Conservation (phyloP, 768 basidiomycete genomes). For the Cystobasidium tubakii region DNA sequence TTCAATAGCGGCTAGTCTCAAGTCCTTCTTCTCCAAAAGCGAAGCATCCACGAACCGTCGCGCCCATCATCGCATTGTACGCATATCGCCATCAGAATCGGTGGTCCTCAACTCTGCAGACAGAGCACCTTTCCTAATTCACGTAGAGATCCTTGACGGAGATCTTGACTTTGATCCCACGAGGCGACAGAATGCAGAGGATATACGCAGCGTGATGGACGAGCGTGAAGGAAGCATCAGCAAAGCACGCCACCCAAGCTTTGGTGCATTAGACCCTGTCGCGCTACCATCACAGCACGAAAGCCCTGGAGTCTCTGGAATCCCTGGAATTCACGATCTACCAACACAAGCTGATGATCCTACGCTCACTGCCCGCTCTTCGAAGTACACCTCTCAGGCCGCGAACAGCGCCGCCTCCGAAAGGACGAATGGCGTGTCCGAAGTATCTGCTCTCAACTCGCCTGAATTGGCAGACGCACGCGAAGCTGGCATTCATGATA, state of each 20-base stretch:
- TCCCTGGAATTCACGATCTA: too few species aligned
- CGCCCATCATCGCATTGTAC: conserved; percentile 88
- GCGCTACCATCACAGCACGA: not conserved
- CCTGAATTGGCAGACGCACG: not conserved
- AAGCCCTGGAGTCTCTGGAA: too few species aligned
- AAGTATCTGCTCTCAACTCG: not conserved
- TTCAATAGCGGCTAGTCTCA: not conserved
- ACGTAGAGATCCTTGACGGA: conserved; percentile 80
- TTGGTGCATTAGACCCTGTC: not conserved
- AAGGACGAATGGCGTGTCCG: not conserved
- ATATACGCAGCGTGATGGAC: conserved; percentile 57
- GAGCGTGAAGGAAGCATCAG: conserved; percentile 48
- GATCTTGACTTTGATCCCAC: conserved; percentile 88
- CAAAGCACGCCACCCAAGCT: not conserved
- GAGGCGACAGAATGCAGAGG: conserved; percentile 75
- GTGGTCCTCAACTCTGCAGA: conserved; percentile 98
- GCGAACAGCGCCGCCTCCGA: too few species aligned
- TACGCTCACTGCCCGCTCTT: too few species aligned
- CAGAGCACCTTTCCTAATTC: conserved; percentile 82
- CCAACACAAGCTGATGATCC: too few species aligned
- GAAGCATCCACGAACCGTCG: conserved; percentile 52
- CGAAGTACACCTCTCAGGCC: too few species aligned
- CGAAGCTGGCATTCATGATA: not conserved
- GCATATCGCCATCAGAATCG: conserved; percentile 94
- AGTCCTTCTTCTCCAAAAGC: not conserved